phyloP scores from a whole-genome alignment of 2,329 filamentous ascomycete genomes.

The Paecilomyces fulvus region DNA sequence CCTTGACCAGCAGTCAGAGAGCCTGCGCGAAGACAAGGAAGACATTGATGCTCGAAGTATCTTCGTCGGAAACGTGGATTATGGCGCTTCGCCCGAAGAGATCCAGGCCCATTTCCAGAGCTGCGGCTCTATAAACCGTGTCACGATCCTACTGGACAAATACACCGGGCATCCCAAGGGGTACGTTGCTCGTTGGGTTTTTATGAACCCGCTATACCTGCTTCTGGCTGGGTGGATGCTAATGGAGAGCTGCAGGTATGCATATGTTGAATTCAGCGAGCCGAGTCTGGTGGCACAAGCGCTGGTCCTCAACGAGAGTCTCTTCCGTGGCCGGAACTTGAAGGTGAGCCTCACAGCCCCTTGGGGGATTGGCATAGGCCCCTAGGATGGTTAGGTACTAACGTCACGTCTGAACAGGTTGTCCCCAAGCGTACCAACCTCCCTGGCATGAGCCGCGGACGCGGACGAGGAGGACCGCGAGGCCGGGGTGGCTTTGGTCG shows the following conservation, averaged over 20 bases:
- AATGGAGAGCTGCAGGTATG: slow-evolving; percentile 58
- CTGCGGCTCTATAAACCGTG: slow-evolving; percentile 93
- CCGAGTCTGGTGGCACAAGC: slow-evolving; percentile 87
- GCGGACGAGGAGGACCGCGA: slow-evolving; percentile 43
- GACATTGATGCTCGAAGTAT: slow-evolving; percentile 92
- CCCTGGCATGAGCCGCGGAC: slow-evolving; percentile 81
- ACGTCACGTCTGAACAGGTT: slow-evolving; percentile 45
- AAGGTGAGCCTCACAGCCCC: slow-evolving; percentile 55
- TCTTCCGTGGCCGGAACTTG: slow-evolving; percentile 88
- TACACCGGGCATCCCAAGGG: slow-evolving; percentile 99
- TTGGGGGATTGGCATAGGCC: background rate
- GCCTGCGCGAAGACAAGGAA: slow-evolving; percentile 84
- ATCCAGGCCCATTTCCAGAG: slow-evolving; percentile 98
- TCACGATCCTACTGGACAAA: slow-evolving; percentile 95
- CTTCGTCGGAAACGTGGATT: slow-evolving; percentile 98
- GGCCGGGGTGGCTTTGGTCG: slow-evolving; percentile 43
- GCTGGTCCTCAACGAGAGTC: slow-evolving; percentile 89
- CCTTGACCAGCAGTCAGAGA: slow-evolving; percentile 76
- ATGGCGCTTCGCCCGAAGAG: slow-evolving; percentile 92
- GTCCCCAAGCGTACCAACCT: slow-evolving; percentile 93
- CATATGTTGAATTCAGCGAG: slow-evolving; percentile 97
- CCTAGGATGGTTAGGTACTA: slow-evolving; percentile 7
- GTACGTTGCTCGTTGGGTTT: slow-evolving; percentile 47
- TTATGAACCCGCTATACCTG: slow-evolving; percentile 13
- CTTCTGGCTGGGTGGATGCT: slow-evolving; percentile 6